phyloP scores from a whole-genome alignment of 108 stramenopile genomes.

The Pseudonitzschia pungens region DNA sequence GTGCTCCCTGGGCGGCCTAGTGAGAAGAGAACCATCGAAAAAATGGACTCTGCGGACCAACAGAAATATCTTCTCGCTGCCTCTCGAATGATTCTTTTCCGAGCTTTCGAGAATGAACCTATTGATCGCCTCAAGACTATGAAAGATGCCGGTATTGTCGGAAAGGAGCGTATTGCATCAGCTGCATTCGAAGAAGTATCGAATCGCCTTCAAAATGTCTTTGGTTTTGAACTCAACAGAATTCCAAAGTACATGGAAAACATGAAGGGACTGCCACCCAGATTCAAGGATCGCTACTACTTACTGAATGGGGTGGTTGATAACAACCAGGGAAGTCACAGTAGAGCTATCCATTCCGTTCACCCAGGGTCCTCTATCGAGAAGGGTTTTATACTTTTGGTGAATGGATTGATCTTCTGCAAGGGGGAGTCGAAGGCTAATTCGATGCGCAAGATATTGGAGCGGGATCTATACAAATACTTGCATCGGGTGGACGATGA shows the following conservation, averaged over 20 bases:
- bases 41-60: conserved; percentile 46
- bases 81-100: conserved; percentile 73
- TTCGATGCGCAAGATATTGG: conserved; percentile 73
- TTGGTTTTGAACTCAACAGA: conserved; percentile 67
- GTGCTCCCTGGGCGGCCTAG: conserved; percentile 41
- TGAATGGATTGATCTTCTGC: conserved; percentile 77
- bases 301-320: conserved; percentile 59
- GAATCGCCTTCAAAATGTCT: conserved; percentile 57
- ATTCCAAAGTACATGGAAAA: conserved; percentile 65
- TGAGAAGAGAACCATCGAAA: conserved; percentile 57
- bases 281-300: conserved; percentile 75
- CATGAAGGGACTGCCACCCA: conserved; percentile 46
- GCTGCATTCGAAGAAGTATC: conserved; percentile 68
- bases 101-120: conserved; percentile 65
- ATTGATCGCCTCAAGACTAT: conserved; percentile 69
- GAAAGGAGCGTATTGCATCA: conserved; percentile 32
- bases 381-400: conserved; percentile 70
- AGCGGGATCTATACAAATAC: conserved; percentile 60
- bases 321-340: conserved; percentile 60
- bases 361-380: conserved; percentile 54
- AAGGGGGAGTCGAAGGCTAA: conserved; percentile 59
- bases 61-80: conserved; percentile 55
- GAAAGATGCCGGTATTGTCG: conserved; percentile 63
- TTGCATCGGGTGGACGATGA: conserved; percentile 78
- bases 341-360: conserved; percentile 57